Conservation (phyloP, 495 filamentous ascomycete species). For the Talaromyces adpressus region DNA sequence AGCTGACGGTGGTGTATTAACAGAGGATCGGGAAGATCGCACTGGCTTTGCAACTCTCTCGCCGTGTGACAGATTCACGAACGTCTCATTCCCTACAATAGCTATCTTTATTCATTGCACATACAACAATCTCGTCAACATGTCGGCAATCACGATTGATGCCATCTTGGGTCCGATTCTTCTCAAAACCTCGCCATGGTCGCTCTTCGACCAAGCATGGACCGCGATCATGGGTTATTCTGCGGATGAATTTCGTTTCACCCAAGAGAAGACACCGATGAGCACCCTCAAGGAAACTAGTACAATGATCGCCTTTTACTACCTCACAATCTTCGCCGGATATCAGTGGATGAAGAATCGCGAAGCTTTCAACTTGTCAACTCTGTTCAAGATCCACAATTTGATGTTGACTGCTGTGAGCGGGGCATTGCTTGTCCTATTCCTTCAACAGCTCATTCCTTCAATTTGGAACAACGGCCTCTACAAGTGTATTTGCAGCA, state of each 20-base stretch:
- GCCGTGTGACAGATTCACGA: neutral
- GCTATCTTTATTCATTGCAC: neutral
- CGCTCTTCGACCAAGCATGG: conserved; percentile 69
- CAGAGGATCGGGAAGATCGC: neutral
- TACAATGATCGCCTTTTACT: conserved; percentile 54
- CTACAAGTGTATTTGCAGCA: conserved; percentile 63
- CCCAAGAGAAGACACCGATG: conserved; percentile 50
- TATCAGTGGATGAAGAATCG: conserved; percentile 66
- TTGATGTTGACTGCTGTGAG: conserved; percentile 70
- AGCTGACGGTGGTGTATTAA: neutral
- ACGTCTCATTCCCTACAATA: neutral
- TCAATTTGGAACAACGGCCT: conserved; percentile 60
- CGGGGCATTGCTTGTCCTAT: conserved; percentile 57
- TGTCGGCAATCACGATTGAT: conserved; percentile 1
- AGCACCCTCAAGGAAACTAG: conserved; percentile 52
- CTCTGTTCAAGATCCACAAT: conserved; percentile 74
- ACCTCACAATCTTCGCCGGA: conserved; percentile 66
- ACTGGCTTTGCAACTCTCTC: neutral
- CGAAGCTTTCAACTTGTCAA: conserved; percentile 58
- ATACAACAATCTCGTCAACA: neutral
- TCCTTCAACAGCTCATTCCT: conserved; percentile 66
- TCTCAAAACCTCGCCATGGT: conserved; percentile 49
- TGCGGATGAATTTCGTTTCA: conserved; percentile 54
- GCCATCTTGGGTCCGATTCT: neutral
- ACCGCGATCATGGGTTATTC: conserved; percentile 55